These are phyloP conservation scores for Fusarium nodosum DNA, from an alignment of 2,329 filamentous ascomycete genomes.

Conservation along the genomic window DNA sequence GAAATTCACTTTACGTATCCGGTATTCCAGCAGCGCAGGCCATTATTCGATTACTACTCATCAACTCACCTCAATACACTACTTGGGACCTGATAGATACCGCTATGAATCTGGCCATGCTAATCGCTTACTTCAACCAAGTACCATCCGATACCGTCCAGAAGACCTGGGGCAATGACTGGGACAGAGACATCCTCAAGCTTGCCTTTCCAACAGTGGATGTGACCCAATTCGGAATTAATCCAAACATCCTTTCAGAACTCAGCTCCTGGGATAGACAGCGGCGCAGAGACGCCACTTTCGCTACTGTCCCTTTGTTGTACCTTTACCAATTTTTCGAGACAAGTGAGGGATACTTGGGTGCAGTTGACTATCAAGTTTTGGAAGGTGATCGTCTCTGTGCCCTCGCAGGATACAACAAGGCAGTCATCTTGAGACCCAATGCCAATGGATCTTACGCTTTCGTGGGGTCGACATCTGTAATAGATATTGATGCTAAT, in stretches of 20 bases:
- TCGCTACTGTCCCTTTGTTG: not conserved
- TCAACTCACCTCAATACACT: not conserved
- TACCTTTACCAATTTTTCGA: constrained; percentile 9
- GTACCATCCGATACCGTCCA: not conserved
- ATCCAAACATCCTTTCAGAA: not conserved
- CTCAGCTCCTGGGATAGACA: constrained; percentile 6
- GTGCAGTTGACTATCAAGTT: constrained; percentile 4
- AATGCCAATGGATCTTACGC: not conserved
- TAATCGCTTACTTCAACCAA: constrained; percentile 15
- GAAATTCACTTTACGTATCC: not conserved
- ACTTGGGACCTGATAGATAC: constrained; percentile 1
- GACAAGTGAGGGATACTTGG: constrained; percentile 9
- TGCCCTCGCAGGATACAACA: constrained; percentile 3
- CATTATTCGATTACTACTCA: constrained; percentile 1
- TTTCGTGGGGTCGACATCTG: not conserved
- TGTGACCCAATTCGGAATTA: not conserved
- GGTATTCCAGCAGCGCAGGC: constrained; percentile 9
- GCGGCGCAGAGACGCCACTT: constrained; percentile 1
- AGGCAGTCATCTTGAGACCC: constrained; percentile 14
- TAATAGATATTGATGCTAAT: not conserved
- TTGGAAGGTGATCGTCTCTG: constrained; percentile 2
- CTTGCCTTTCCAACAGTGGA: constrained; percentile 9
- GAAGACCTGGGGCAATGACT: constrained; percentile 11
- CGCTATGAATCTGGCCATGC: constrained; percentile 16
- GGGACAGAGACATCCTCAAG: constrained; percentile 3